Percentiles rank a stretch among this genome's conserved stretches.
Evolutionary conservation across 176 grass and related monocot species (phyloP).

Genomic region (Elymus sibiricus): DNA sequence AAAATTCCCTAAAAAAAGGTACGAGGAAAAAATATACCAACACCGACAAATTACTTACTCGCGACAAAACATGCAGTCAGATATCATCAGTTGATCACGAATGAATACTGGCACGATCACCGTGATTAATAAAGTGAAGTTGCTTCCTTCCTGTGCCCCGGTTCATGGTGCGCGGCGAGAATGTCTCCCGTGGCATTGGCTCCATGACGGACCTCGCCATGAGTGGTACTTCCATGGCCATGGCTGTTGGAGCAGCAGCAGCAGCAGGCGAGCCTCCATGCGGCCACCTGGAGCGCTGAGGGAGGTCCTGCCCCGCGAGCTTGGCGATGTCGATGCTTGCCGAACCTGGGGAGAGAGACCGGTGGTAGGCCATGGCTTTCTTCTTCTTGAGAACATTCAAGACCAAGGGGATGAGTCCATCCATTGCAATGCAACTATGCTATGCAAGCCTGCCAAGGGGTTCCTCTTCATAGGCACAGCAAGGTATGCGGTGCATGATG

Average conservation of each 20-base stretch:
- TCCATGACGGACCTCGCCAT: background rate
- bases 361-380: conserved; percentile 42
- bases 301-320: conserved; percentile 5
- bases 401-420: conserved; percentile 50
- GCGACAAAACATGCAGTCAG: background rate
- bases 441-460: background rate
- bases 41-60: background rate
- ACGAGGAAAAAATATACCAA: background rate
- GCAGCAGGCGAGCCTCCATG: background rate
- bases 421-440: conserved; percentile 29
- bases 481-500: background rate
- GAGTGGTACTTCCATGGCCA: background rate
- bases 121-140: too few species aligned
- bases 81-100: background rate
- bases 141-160: background rate
- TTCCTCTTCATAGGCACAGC: background rate
- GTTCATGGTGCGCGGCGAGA: conserved; percentile 6
- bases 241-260: background rate
- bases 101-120: background rate
- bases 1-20: too few species aligned
- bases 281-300: conserved; percentile 23
- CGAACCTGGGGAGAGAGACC: conserved; percentile 34
- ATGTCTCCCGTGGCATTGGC: conserved; percentile 18
- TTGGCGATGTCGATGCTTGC: background rate
- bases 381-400: conserved; percentile 57